Evolutionary conservation across 2,329 filamentous ascomycete species (phyloP).

Genomic region (Phialophora expanda): DNA sequence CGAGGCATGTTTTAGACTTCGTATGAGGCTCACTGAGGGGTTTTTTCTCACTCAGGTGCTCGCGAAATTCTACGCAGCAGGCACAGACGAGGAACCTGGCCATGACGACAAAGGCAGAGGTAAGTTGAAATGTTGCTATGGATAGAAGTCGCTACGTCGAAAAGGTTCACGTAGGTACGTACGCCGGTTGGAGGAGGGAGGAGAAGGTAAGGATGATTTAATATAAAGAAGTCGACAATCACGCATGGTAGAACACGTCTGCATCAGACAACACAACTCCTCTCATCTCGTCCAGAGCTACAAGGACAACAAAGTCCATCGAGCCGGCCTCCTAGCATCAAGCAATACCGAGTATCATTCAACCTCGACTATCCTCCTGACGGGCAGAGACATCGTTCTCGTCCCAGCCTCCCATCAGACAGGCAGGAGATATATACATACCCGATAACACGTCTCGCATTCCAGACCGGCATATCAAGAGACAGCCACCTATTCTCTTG

Average conservation of each 20-base stretch:
- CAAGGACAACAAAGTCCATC: background rate
- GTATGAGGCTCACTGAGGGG: slow-evolving; percentile 3
- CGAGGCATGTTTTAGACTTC: background rate
- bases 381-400: too few species aligned
- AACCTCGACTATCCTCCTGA: background rate
- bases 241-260: background rate
- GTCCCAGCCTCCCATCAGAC: too few species aligned
- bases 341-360: background rate
- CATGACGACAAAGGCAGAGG: background rate
- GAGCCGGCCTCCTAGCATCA: background rate
- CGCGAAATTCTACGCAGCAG: background rate
- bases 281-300: background rate
- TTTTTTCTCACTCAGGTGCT: background rate
- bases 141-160: slow-evolving; percentile 3
- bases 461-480: background rate
- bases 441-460: background rate
- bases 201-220: background rate
- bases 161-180: background rate
- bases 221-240: background rate
- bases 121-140: slow-evolving; percentile 5
- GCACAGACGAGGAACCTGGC: background rate
- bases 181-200: background rate
- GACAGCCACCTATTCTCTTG: background rate
- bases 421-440: background rate
- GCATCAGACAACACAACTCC: background rate